phyloP scores from a whole-genome alignment of 2,329 filamentous ascomycete species.

The Colletotrichum tamarilloi region DNA sequence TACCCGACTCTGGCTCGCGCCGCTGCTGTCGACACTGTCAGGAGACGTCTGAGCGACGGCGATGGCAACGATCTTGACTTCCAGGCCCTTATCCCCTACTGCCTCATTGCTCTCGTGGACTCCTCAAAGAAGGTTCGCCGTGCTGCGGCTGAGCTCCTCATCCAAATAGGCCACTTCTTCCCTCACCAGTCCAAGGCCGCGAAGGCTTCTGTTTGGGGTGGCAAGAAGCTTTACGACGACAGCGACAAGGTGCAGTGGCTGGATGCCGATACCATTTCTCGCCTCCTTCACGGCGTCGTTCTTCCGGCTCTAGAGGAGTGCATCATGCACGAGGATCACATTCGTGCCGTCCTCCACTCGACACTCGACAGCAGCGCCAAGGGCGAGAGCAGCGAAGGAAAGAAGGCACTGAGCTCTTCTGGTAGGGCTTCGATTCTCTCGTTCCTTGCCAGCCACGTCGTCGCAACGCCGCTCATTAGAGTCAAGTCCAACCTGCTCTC shows the following conservation, averaged over 20 bases:
- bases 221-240: conserved; percentile 73
- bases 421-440: conserved; percentile 73
- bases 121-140: conserved; percentile 80
- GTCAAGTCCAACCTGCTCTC: conserved; percentile 80
- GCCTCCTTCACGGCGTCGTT: conserved; percentile 74
- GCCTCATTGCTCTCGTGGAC: conserved; percentile 80
- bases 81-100: conserved; percentile 86
- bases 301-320: conserved; percentile 86
- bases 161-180: conserved; percentile 65
- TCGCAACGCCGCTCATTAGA: conserved; percentile 73
- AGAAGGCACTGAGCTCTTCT: conserved; percentile 67
- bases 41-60: conserved; percentile 63
- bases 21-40: conserved; percentile 75
- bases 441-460: conserved; percentile 79
- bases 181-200: conserved; percentile 51
- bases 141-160: conserved; percentile 76
- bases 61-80: conserved; percentile 69
- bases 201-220: conserved; percentile 66
- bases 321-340: conserved; percentile 79
- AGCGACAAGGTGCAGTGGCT: conserved; percentile 67
- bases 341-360: conserved; percentile 72
- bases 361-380: conserved; percentile 64
- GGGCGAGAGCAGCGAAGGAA: conserved; percentile 56
- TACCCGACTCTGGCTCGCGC: conserved; percentile 76
- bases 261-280: conserved; percentile 64